phyloP scores from a whole-genome alignment of 1,284 basidiomycete species.

The Cryptococcus maquisensis region DNA sequence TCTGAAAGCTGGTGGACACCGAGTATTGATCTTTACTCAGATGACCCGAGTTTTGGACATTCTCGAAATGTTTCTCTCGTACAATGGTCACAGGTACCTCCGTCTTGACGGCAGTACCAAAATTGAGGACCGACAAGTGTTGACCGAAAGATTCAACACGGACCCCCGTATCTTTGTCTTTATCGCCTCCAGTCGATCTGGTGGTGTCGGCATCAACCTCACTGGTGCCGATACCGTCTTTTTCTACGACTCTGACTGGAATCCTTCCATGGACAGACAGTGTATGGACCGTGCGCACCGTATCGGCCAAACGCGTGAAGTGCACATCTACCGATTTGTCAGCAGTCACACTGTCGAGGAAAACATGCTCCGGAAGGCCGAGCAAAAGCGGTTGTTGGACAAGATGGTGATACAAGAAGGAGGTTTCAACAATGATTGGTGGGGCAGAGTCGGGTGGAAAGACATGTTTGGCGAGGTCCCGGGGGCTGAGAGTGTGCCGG shows the following conservation, averaged over 20 bases:
- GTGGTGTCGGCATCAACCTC: conserved; percentile 92
- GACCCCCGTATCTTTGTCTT: conserved; percentile 88
- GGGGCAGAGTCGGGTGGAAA: conserved; percentile 69
- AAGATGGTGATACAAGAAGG: conserved; percentile 90
- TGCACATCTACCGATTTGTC: conserved; percentile 94
- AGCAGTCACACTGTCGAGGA: conserved; percentile 83
- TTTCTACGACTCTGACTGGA: conserved; percentile 91
- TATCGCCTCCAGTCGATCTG: conserved; percentile 87
- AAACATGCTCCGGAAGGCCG: conserved; percentile 91
- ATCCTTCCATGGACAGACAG: conserved; percentile 94
- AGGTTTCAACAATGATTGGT: conserved; percentile 65
- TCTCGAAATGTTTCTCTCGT: conserved; percentile 86
- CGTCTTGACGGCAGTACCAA: conserved; percentile 91
- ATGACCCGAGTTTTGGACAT: conserved; percentile 96
- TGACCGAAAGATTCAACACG: conserved; percentile 94
- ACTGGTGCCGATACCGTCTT: conserved; percentile 97
- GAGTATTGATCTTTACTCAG: conserved; percentile 92
- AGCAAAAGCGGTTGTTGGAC: conserved; percentile 89
- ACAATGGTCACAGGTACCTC: conserved; percentile 89
- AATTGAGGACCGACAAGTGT: conserved; percentile 90
- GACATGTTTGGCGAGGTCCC: conserved; percentile 61
- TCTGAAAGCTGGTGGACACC: conserved; percentile 80
- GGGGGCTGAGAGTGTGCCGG: conserved; percentile 1
- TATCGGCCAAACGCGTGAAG: conserved; percentile 94
- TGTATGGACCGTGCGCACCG: conserved; percentile 78